A percentile compares a stretch with the other conserved stretches of the same genome.
Evolutionary conservation across 176 grass and related monocot species (phyloP).

Genomic region (Canna indica): DNA sequence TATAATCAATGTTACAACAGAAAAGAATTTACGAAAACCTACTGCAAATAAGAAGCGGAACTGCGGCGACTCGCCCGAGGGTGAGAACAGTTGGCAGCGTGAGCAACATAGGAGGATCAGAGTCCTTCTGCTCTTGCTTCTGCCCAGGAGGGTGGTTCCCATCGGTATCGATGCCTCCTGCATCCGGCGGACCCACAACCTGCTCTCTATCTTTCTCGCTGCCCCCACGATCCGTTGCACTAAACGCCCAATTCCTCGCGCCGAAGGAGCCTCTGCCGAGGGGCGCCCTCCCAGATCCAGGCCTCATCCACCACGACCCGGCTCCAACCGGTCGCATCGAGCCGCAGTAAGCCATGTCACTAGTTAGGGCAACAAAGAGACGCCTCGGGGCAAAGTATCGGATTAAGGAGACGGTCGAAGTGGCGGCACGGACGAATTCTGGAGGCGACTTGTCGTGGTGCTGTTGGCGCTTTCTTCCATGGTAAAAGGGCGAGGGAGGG

Average conservation of each 20-base stretch:
- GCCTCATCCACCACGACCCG: conserved; percentile 3
- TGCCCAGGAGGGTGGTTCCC: conserved; percentile 18
- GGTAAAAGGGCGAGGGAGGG: background rate
- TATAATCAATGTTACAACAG: background rate
- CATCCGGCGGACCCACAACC: conserved; percentile 16
- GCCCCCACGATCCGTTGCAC: conserved; percentile 32
- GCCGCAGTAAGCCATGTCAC: background rate
- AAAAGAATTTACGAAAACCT: conserved; percentile 13
- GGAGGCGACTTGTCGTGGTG: conserved; percentile 3
- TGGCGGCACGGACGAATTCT: conserved; percentile 22
- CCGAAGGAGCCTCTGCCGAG: background rate
- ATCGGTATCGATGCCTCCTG: conserved; percentile 29
- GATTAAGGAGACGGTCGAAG: conserved; percentile 36
- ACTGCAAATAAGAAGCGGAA: conserved; percentile 88
- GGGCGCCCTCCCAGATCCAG: conserved; percentile 7
- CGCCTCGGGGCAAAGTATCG: conserved; percentile 27
- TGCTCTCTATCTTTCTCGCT: conserved; percentile 45
- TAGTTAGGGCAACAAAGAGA: background rate
- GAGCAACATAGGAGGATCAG: conserved; percentile 30
- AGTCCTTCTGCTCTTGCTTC: background rate
- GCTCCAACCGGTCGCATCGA: background rate
- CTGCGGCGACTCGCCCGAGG: conserved; percentile 75
- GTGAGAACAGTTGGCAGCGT: conserved; percentile 90
- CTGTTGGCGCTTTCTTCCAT: background rate
- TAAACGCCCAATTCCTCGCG: conserved; percentile 5